Evolutionary conservation across 2,329 filamentous ascomycete genomes (phyloP), one percentile per base, ranked within the genome.

Genomic region (Pseudogymnoascus sp.): DNA sequence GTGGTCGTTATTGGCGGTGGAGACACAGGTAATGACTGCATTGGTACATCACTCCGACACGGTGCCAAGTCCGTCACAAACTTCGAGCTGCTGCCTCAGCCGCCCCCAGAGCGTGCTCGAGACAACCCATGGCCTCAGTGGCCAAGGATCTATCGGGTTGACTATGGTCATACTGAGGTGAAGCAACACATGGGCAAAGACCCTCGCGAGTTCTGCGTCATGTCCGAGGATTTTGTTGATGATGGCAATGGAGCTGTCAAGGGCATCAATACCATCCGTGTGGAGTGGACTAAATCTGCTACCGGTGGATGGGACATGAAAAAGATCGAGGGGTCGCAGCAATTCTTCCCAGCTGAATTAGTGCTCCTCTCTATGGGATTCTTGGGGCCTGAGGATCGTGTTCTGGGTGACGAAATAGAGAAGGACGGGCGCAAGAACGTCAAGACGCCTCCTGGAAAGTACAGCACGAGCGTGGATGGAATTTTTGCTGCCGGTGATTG

Each of bases 121-220:
- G 93, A 97, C 77, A 97, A 97, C 81, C 93, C 93, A 65, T 97
- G 93, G 93, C 93, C 93, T 8, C 93, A 97, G 78, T 97, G 93
- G 92, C 93, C 93, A 63, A 90, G 92, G 71, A 92, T 97, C 74
- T 97, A 96, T 83, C 92, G 93, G 69, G 90, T 97, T n/a, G 93
- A 97, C 77, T 97, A 97, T 72, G 93, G 93, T 62, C 93, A 97
- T 80, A 88, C 88, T 13, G 93, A 97, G 77, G 93, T 97, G 71
- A 92, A 93, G 76, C 92, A 93, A 69, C 92, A 97, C 80, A 93
- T 92, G 80, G 93, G 93, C 77, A 92, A 92, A 74, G 93, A 97
- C 71, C 93, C 93, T 63, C 91, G 93, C 69, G 93, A 97, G 79
- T 97, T 89, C 82, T 97, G 92, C 79, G 92, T 97, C 78, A 96